Percentiles rank a stretch among this genome's conserved stretches.
These are phyloP conservation scores for Bryoerythrophyllum caledonicum DNA, from an alignment of 225 moss, liverwort and hornwort species.

Conservation along the genomic window DNA sequence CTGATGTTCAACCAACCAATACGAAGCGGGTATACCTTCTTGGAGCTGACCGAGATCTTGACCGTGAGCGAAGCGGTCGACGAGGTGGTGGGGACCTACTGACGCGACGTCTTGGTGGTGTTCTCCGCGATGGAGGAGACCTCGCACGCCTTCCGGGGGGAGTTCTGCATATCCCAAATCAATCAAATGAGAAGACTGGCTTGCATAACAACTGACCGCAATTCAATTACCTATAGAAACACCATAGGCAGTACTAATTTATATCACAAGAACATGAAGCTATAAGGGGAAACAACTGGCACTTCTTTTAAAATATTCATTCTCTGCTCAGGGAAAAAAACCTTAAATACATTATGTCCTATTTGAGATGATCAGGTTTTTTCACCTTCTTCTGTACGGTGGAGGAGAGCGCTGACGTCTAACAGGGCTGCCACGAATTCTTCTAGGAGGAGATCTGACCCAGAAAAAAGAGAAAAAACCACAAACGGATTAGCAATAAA, in stretches of 20 bases:
- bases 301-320: not conserved
- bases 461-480: not conserved
- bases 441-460: slow-evolving; percentile 61
- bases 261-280: not conserved
- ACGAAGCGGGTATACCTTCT: slow-evolving; percentile 51
- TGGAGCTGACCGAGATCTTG: slow-evolving; percentile 90
- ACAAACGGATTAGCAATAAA: not conserved
- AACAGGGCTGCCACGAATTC: slow-evolving; percentile 64
- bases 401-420: slow-evolving; percentile 72
- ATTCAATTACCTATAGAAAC: not conserved
- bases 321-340: not conserved
- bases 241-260: not conserved
- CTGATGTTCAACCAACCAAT: not conserved
- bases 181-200: not conserved
- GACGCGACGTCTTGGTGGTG: slow-evolving; percentile 72
- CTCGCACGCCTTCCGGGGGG: slow-evolving; percentile 62
- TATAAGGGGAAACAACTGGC: not conserved
- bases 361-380: not conserved
- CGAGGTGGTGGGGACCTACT: slow-evolving; percentile 82
- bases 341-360: not conserved
- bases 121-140: slow-evolving; percentile 57
- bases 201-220: not conserved
- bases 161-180: slow-evolving; percentile 36
- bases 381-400: slow-evolving; percentile 67
- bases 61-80: slow-evolving; percentile 79